These are phyloP conservation scores for Reticulascus tulasneorum DNA, from an alignment of 2,329 filamentous ascomycete species.

Conservation along the genomic window DNA sequence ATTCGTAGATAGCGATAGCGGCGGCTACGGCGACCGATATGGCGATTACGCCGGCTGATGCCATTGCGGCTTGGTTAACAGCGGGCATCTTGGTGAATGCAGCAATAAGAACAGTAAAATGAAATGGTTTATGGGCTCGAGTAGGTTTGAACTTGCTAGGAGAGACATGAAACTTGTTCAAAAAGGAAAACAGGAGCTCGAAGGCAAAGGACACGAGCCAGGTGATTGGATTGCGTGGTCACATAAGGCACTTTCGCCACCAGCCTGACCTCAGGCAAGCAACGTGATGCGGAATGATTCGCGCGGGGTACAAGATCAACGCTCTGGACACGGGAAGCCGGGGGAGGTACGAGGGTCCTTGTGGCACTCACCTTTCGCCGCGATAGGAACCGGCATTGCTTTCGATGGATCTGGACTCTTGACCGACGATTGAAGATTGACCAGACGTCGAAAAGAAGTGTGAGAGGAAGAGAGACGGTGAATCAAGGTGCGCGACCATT, in stretches of 20 bases:
- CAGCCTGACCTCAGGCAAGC: constrained; percentile 12
- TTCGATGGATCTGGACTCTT: no score
- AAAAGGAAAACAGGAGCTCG: constrained; percentile 1
- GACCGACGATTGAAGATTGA: not conserved
- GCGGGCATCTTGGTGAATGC: constrained; percentile 37
- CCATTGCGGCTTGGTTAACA: constrained; percentile 50
- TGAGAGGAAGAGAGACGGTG: not conserved
- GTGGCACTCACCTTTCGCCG: constrained; percentile 13
- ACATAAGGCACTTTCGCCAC: constrained; percentile 8
- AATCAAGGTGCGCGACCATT: no score
- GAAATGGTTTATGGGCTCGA: not conserved
- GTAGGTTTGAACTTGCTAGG: not conserved
- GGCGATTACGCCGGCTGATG: constrained; percentile 56
- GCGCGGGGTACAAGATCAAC: constrained; percentile 11
- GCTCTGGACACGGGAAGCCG: constrained; percentile 6
- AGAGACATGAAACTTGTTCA: not conserved
- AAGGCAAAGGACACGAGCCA: constrained; percentile 7
- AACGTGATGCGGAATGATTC: constrained; percentile 11
- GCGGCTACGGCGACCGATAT: constrained; percentile 54
- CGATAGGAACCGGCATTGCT: constrained; percentile 14
- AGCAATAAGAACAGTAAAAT: not conserved
- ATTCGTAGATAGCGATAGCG: constrained; percentile 60
- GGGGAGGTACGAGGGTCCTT: not conserved
- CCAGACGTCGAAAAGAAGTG: constrained; percentile 4
- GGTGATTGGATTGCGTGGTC: constrained; percentile 10